Base-by-base conservation (phyloP, 2,329 filamentous ascomycete species). In the Pezicula radicicola region DNA sequence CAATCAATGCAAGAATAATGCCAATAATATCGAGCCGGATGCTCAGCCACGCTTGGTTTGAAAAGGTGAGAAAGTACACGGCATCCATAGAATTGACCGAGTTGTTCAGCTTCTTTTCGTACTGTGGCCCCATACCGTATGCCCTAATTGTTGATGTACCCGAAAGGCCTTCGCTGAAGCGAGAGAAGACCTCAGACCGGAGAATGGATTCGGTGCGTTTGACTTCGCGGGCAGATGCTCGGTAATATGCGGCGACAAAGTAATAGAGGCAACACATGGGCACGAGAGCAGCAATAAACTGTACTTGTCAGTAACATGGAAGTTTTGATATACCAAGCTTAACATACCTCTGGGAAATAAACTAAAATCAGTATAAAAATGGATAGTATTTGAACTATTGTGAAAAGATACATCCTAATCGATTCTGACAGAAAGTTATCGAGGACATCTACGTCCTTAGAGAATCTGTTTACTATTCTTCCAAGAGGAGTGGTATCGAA, bases 51-150 rank as follows among this genome's bases (percentile, higher is more conserved):
- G 94, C 83, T 72, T 97, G 93, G 66, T 97, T 97, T 4, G 91
- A 89, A 67, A 95, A 97, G 0, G 93, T 97, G 36, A 97, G 78
- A 68, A 91, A 99, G 71, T 97, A 97, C 0, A 93, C 93, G 21
- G 87, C 83, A 67, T 97, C 87, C 92, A 97, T 97, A 57, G 90
- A 81, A 67, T 99, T 91, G 56, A 97, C 88, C 0, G 89, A 77
- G 1, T 79, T 72, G 46, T 86, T 80, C 42, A 97, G 78, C 35
- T 87, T 84, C 2, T 67, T 66, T 9, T 87, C 79, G 66, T 97
- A 97, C 41, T 85, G 84, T n/a, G 85, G 74, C 66, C 89, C 81
- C 3, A 97, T 73, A 0, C 91, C 91, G 60, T 97, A 97, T 0
- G 94, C 93, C 19, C 91, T 84, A 63, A 97, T 97, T 2, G 85